A percentile compares a stretch with the other conserved stretches of the same genome.
phyloP scores from a whole-genome alignment of 2,329 filamentous ascomycete genomes.

The Tolypocladium pustulatum region DNA sequence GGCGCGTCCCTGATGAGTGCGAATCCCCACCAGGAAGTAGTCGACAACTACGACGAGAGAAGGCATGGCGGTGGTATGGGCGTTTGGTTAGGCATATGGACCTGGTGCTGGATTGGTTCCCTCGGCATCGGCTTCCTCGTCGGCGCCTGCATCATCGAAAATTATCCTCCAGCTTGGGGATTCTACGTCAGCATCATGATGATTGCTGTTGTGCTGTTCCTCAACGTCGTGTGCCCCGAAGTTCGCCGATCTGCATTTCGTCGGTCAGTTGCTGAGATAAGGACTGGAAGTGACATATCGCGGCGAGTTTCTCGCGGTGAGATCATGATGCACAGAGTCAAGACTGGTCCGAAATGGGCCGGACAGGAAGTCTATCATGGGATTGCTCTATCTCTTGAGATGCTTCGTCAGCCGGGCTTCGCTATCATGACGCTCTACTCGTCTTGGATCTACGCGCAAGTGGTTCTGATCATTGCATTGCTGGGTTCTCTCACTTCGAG shows the following conservation, averaged over 20 bases:
- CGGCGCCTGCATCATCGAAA: constrained; percentile 59
- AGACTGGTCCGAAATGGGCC: constrained; percentile 66
- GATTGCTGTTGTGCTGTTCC: constrained; percentile 50
- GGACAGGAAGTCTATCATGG: constrained; percentile 67
- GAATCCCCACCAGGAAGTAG: constrained; percentile 62
- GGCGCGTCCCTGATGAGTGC: constrained; percentile 64
- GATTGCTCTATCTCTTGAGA: constrained; percentile 52
- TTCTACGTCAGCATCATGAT: constrained; percentile 65
- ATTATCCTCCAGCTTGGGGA: constrained; percentile 57
- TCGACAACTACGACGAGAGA: constrained; percentile 56
- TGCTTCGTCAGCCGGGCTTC: constrained; percentile 67
- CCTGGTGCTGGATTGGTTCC: constrained; percentile 66
- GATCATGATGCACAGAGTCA: constrained; percentile 63
- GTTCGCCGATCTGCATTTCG: constrained; percentile 60
- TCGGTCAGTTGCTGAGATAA: constrained; percentile 55
- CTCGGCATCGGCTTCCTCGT: constrained; percentile 62
- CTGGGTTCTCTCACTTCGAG: constrained; percentile 62
- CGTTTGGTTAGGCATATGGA: constrained; percentile 70
- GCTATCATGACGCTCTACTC: constrained; percentile 61
- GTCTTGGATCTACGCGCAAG: constrained; percentile 69
- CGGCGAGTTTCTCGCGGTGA: constrained; percentile 59
- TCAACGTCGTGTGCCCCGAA: constrained; percentile 64
- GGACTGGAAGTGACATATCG: constrained; percentile 39
- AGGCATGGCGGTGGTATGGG: constrained; percentile 70
- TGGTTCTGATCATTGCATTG: constrained; percentile 62